Conservation (phyloP, 23 red algal genomes). For the Gracilaria domingensis region DNA sequence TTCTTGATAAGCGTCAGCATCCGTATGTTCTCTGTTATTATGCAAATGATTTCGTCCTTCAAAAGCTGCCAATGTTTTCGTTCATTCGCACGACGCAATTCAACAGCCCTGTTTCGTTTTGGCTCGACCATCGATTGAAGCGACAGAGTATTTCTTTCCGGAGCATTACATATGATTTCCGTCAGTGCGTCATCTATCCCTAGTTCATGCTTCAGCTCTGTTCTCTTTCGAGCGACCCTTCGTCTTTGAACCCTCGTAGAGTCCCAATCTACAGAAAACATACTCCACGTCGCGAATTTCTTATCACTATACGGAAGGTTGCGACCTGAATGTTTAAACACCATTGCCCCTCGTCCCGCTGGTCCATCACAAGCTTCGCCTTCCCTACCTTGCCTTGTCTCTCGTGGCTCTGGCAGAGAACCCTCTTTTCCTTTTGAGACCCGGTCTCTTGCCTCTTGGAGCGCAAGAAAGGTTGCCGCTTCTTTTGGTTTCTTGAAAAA, state of each 20-base stretch:
- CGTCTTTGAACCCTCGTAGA: neutral
- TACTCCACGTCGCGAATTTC: neutral
- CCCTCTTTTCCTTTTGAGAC: neutral
- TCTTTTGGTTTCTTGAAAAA: conserved; percentile 14
- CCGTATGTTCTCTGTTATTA: neutral
- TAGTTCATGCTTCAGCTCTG: neutral
- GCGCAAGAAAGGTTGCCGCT: neutral
- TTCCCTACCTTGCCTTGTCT: neutral
- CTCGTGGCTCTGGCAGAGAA: neutral
- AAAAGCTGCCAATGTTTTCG: neutral
- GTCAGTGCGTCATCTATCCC: neutral
- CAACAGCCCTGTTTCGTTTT: neutral
- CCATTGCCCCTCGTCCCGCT: neutral
- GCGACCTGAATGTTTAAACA: neutral
- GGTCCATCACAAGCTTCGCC: neutral
- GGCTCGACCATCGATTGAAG: neutral
- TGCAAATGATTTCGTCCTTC: neutral
- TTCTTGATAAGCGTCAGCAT: neutral
- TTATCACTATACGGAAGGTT: neutral
- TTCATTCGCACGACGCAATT: neutral
- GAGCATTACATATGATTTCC: neutral
- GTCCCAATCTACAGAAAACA: conserved; percentile 10
- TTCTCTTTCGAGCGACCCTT: neutral
- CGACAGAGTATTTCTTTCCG: neutral
- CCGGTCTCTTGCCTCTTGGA: neutral